Base-by-base conservation (phyloP, 192 early-diverging fungal species). In the Backusella parvicylindrica region DNA sequence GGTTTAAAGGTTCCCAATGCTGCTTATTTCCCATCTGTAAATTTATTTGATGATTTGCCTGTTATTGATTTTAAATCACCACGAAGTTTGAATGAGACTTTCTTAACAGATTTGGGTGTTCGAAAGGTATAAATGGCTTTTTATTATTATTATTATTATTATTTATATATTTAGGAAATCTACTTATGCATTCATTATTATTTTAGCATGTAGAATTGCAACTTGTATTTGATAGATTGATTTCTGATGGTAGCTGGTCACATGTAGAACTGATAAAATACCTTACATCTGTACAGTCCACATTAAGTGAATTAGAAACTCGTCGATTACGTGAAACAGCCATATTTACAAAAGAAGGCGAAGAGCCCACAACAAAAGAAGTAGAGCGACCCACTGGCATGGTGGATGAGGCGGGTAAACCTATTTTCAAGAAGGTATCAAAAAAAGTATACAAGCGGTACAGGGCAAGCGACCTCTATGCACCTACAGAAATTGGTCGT, bases 251-350 rank as follows among this genome's bases (percentile, higher is more conserved):
- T 33, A 91, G 90, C 67, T 97, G 93, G 94, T 92, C 95, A 67
- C 92, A 96, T 75, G 84, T 92, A 26, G 89, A 94, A 76, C 82
- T 97, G 3, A 80, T 93, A 26, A 95, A 94, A 74, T 97, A 96
- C 77, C 82, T 97, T n/a, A 86, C 90, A 0, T 86, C 87, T 0
- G 86, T 94, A 49, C 87, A 90, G 65, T 78, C 82, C 38, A 90
- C 91, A 30, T 71, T 97, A 9, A 89, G 86, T 9, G 73, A 76
- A 5, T 68, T 77, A 3, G 96, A 97, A 72, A 79, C 88, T 32
- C 78, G 77, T 4, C 83, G 88, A 41, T 80, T 97, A 40, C 79
- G 86, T 56, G 78, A 84, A 1, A 92, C 92, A 0, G 47, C 88
- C 0, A 87, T 95, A 23, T 95, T 95, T 75, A 90, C 93, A 4